Evolutionary conservation across 768 basidiomycete genomes (phyloP).

Genomic region (Tylopilus rubrobrunneus): DNA sequence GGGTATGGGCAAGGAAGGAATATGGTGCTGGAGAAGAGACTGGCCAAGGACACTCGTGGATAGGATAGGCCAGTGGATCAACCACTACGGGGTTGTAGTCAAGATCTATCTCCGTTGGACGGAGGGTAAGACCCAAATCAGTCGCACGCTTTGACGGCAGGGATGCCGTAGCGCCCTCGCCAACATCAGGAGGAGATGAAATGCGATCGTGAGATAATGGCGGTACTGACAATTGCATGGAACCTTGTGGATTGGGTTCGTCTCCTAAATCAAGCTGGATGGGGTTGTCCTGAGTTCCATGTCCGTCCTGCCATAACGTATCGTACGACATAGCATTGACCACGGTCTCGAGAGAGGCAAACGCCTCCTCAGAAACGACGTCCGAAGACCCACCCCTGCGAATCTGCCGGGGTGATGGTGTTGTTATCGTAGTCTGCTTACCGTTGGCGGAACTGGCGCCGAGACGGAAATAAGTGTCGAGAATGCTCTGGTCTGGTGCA

Average conservation of each 20-base stretch:
- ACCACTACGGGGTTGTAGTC: conserved; percentile 33
- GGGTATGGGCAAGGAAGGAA: conserved; percentile 63
- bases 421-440: conserved; percentile 8
- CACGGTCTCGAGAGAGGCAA: conserved; percentile 11
- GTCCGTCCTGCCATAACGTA: conserved; percentile 20
- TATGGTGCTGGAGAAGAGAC: conserved; percentile 49
- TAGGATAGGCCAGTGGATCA: conserved; percentile 48
- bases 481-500: conserved; percentile 14
- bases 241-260: conserved; percentile 5
- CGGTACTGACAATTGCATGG: conserved; percentile 1
- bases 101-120: conserved; percentile 22
- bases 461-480: conserved; percentile 28
- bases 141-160: conserved; percentile 4
- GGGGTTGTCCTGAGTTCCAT: conserved; percentile 23
- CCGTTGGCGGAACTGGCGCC: conserved; percentile 8
- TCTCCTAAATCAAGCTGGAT: conserved; percentile 24
- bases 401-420: conserved; percentile 15
- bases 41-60: conserved; percentile 42
- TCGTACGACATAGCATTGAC: neutral
- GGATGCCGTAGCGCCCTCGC: conserved; percentile 8
- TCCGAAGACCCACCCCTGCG: conserved; percentile 10
- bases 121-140: conserved; percentile 14
- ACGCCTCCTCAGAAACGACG: conserved; percentile 13
- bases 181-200: conserved; percentile 4
- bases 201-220: conserved; percentile 14